Base-by-base conservation (phyloP, 371 early-diverging fungal genomes). In the Mortierella sp. region DNA sequence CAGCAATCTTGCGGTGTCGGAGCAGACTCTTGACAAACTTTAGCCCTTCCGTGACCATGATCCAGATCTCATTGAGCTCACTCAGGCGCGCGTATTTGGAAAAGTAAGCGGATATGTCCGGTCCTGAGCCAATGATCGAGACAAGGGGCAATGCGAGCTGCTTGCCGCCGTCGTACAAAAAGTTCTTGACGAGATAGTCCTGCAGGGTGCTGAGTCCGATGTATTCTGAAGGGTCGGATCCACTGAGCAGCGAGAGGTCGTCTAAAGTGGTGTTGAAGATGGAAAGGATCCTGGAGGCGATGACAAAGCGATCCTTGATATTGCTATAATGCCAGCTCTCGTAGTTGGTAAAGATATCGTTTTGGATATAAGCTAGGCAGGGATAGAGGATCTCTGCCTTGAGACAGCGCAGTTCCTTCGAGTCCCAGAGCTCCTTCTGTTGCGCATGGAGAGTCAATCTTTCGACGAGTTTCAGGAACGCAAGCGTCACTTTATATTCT, bases 101-200 rank as follows among this genome's bases (percentile, higher is more conserved):
- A 50, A 76, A 76, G 47, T 57, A 70, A 27, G 70, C 60, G 3
- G 78, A 64, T 17, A 70, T 15, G 14, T 76, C 78, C 4, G 65
- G 64, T 53, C 70, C 78, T 17, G 43, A 46, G 15, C 78, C 78
- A 34, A 76, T 65, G 41, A 70, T 57, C 24, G 78, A 76, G 0
- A 70, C 55, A 21, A 76, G 51, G 0, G 78, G 78, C 12, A 69
- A 39, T 15, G 70, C 54, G 3, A 76, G 62, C 27, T 70, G 78
- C 14, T 70, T 69, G 42, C 78, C 78, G 9, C 78, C 78, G n/a
- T 76, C 78, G 52, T 64, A 61, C 23, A 76, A 65, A 70, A 70
- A 76, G 78, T 65, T 70, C 31, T 57, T 76, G 51, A 56, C 26
- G 28, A 76, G 28, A 26, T 59, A 76, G 0, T 76, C 62, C 47